Base-by-base conservation (phyloP, 2,329 filamentous ascomycete genomes). In the Alternaria triticina region DNA sequence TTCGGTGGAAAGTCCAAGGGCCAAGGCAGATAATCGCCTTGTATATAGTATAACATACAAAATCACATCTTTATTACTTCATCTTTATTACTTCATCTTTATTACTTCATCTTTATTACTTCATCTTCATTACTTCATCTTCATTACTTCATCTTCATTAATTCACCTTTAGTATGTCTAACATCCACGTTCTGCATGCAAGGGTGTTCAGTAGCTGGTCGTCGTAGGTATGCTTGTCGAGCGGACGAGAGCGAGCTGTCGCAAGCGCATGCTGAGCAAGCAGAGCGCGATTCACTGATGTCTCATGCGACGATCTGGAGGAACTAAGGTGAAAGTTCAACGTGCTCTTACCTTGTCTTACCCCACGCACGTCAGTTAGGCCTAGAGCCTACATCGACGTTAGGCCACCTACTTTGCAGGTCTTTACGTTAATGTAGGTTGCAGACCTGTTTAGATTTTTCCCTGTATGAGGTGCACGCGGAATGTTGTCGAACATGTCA, bases 1-100 rank as follows among this genome's bases (percentile, higher is more conserved):
- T 66, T 67, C 25, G 70, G 71, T 11, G 71, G 71, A 28, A 69
- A 72, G 61, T 70, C 68, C 4, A 59, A 54, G 50, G 57, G 54
- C 11, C 51, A 49, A 2, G 61, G 58, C 40, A 64, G 61, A 23
- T 57, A 49, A 22, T 6, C 10, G 12, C 27, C 13, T 4, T 27
- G 40, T 22, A 36, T 8, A 30, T 49, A 25, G 12, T 10, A 12
- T 43, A 40, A 30, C 45, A 50, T 3, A 15, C 9, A 15, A 50
- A 40, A 15, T 9, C 6, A 10, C 3, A 17, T n/a, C 5, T 15
- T 23, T 6, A 46, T 25, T 7, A 33, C n/a, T 11, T 22, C 15
- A 13, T 10, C 1, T 23, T 25, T 10, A 6, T n/a, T n/a, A n/a
- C n/a, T n/a, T n/a, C n/a, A n/a, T n/a, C n/a, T n/a, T n/a, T n/a